These are phyloP conservation scores for Dianthus caryophyllus DNA, from an alignment of 148 eudicot species.

Conservation along the genomic window DNA sequence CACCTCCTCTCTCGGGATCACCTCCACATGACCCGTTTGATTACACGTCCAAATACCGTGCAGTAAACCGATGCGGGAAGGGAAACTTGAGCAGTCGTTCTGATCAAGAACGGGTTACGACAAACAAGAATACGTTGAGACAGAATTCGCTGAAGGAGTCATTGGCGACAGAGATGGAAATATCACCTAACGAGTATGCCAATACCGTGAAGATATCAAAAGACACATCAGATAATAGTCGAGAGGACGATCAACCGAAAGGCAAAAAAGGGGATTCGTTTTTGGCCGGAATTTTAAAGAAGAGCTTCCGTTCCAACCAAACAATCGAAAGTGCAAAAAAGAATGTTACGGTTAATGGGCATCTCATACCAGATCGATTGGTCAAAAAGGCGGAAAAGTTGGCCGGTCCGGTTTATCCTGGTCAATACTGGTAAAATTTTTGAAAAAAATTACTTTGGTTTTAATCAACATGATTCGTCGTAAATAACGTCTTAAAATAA, in stretches of 20 bases:
- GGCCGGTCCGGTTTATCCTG: constrained; percentile 80
- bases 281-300: constrained; percentile 62
- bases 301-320: constrained; percentile 54
- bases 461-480: no score
- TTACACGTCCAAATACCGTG: constrained; percentile 45
- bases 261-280: constrained; percentile 59
- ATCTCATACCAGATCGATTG: constrained; percentile 60
- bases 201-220: constrained; percentile 47
- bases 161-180: constrained; percentile 74
- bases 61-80: constrained; percentile 49
- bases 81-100: constrained; percentile 62
- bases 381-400: constrained; percentile 85
- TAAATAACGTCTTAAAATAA: constrained; percentile 4
- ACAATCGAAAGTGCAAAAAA: constrained; percentile 41
- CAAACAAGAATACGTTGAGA: constrained; percentile 34
- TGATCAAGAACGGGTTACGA: constrained; percentile 42
- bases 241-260: constrained; percentile 51
- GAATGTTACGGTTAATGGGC: constrained; percentile 70
- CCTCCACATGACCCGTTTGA: constrained; percentile 71
- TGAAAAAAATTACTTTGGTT: background rate
- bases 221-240: constrained; percentile 49
- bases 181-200: constrained; percentile 54
- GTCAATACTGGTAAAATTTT: constrained; percentile 74
- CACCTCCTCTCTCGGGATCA: constrained; percentile 57
- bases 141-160: constrained; percentile 66